Conservation (phyloP, 1,284 basidiomycete species). For the Puccinia coronata region DNA sequence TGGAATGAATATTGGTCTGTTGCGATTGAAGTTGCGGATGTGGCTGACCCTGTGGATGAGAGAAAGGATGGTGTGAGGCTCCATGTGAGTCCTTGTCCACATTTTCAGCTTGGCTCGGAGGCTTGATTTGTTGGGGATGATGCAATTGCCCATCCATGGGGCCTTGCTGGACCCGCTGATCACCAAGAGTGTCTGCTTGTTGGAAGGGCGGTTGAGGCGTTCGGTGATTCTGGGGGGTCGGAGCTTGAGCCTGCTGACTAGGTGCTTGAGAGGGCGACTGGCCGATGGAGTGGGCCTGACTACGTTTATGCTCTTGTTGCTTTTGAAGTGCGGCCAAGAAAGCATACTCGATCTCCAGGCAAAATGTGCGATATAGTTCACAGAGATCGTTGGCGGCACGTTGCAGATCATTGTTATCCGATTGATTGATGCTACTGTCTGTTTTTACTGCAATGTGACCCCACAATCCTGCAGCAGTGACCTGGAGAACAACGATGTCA, state of each 20-base stretch:
- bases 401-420: conserved; percentile 38
- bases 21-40: conserved; percentile 27
- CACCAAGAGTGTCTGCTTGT: conserved; percentile 5
- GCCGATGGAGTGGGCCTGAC: conserved; percentile 1
- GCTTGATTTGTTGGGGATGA: not conserved
- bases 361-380: conserved; percentile 44
- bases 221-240: conserved; percentile 1
- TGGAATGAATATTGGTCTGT: not conserved
- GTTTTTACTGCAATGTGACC: conserved; percentile 15
- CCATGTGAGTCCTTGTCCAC: not conserved
- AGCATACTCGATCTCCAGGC: conserved; percentile 40
- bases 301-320: conserved; percentile 24
- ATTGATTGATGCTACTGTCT: conserved; percentile 28
- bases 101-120: conserved; percentile 28
- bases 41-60: not conserved
- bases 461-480: conserved; percentile 27
- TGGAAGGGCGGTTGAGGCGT: conserved; percentile 15
- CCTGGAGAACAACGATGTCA: not conserved
- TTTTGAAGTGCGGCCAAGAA: conserved; percentile 23
- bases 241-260: conserved; percentile 26
- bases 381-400: conserved; percentile 26
- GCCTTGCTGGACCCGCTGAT: conserved; percentile 5
- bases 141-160: conserved; percentile 3
- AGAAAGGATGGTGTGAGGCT: not conserved
- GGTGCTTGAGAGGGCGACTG: conserved; percentile 13